phyloP scores from a whole-genome alignment of 2,329 filamentous ascomycete species.

The Paracamarosporium sp. region DNA sequence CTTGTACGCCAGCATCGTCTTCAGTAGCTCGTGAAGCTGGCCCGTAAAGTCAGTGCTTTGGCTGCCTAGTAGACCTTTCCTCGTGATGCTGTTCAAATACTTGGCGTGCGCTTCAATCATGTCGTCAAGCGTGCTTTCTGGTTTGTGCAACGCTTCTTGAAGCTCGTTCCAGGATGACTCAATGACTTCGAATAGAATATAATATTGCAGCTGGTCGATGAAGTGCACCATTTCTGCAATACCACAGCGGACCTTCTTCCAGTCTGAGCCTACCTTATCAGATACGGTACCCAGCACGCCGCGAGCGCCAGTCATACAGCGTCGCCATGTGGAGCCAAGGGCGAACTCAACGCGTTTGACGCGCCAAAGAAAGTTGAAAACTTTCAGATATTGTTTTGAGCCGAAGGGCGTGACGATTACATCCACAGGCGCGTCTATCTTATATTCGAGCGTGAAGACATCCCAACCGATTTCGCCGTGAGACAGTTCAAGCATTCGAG shows the following conservation, averaged over 20 bases:
- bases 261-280: constrained; percentile 75
- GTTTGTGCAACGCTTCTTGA: constrained; percentile 80
- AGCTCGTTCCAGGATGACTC: constrained; percentile 94
- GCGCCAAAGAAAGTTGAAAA: constrained; percentile 99
- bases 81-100: constrained; percentile 92
- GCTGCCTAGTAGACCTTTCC: constrained; percentile 90
- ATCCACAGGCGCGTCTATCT: constrained; percentile 94
- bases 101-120: constrained; percentile 89
- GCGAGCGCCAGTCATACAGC: constrained; percentile 92
- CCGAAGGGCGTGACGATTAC: constrained; percentile 97
- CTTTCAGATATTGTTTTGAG: constrained; percentile 94
- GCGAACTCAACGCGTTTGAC: constrained; percentile 98
- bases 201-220: constrained; percentile 95
- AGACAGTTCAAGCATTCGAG: constrained; percentile 96
- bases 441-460: constrained; percentile 98
- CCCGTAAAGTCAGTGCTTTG: constrained; percentile 76
- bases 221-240: constrained; percentile 99
- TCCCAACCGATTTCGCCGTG: constrained; percentile 99
- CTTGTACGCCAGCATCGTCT: constrained; percentile 91
- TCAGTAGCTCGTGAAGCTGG: constrained; percentile 90
- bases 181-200: constrained; percentile 98
- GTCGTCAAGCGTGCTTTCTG: constrained; percentile 91
- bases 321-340: constrained; percentile 87
- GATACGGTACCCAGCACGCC: constrained; percentile 85
- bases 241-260: constrained; percentile 87